These are phyloP conservation scores for Carex arenaria DNA, from an alignment of 202 grass and related monocot genomes.

Conservation along the genomic window DNA sequence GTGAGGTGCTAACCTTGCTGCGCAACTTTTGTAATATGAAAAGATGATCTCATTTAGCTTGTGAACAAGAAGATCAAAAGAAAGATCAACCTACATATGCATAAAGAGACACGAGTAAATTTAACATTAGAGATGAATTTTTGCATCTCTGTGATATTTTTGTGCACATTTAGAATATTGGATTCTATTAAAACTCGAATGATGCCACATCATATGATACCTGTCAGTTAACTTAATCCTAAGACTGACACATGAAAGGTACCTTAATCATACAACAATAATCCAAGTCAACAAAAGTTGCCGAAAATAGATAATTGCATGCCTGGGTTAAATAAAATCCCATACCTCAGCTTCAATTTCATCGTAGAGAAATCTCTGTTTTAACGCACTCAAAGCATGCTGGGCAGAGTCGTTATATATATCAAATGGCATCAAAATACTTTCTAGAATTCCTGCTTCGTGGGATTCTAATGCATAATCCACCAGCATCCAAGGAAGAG, in stretches of 20 bases:
- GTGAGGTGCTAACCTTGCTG: constrained; percentile 60
- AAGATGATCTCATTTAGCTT: constrained; percentile 98
- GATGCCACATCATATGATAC: not conserved
- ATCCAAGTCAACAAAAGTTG: constrained; percentile 7
- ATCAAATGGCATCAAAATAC: constrained; percentile 97
- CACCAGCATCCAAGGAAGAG: constrained; percentile 96
- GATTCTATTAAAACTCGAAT: not conserved
- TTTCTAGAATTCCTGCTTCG: constrained; percentile 97
- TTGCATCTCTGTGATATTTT: not conserved
- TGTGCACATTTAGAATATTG: not conserved
- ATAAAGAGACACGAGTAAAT: not conserved
- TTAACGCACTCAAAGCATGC: constrained; percentile 83
- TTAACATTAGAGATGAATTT: constrained; percentile 15
- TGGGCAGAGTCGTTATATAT: constrained; percentile 99
- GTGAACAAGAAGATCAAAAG: constrained; percentile 90
- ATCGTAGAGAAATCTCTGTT: constrained; percentile 98
- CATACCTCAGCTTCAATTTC: constrained; percentile 99
- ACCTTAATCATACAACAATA: not conserved
- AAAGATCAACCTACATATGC: constrained; percentile 84
- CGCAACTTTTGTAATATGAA: constrained; percentile 94
- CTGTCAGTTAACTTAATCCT: constrained; percentile 13
- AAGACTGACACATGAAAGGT: constrained; percentile 12
- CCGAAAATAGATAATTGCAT: constrained; percentile 1
- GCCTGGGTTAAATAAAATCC: constrained; percentile 1
- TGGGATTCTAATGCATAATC: constrained; percentile 78